phyloP scores from a whole-genome alignment of 164 flowering plant species.

The Santalum album region DNA sequence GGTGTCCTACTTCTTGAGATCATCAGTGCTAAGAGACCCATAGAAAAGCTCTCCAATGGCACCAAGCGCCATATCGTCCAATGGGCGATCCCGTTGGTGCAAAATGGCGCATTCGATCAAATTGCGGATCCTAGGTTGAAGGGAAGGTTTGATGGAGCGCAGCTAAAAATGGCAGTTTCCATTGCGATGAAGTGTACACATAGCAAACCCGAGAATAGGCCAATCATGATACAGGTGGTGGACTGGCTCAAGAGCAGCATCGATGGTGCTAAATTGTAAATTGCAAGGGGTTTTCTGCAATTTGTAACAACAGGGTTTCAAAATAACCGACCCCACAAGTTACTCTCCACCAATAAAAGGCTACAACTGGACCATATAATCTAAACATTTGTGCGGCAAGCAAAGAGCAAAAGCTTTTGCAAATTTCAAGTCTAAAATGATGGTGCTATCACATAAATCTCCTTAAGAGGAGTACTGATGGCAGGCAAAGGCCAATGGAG shows the following conservation, averaged over 20 bases:
- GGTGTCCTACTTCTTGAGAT: slow-evolving; percentile 86
- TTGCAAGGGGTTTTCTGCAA: too few species aligned
- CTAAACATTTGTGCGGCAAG: too few species aligned
- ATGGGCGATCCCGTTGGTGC: slow-evolving; percentile 81
- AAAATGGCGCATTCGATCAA: slow-evolving; percentile 46
- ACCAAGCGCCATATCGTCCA: slow-evolving; percentile 46
- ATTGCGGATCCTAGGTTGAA: slow-evolving; percentile 75
- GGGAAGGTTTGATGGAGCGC: slow-evolving; percentile 42
- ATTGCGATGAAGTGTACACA: slow-evolving; percentile 71
- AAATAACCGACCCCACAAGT: too few species aligned
- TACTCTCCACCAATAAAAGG: too few species aligned
- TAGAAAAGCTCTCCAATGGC: slow-evolving; percentile 11
- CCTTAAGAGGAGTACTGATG: too few species aligned
- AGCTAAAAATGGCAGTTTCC: slow-evolving; percentile 60
- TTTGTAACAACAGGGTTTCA: too few species aligned
- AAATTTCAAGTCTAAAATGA: too few species aligned
- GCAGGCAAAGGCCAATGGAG: too few species aligned
- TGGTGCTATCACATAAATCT: too few species aligned
- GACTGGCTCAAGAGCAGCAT: slow-evolving; percentile 21
- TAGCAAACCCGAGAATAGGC: slow-evolving; percentile 76
- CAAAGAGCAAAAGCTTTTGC: too few species aligned
- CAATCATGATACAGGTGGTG: slow-evolving; percentile 85
- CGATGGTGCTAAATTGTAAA: too few species aligned
- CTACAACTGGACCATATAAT: too few species aligned
- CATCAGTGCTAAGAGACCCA: slow-evolving; percentile 72